phyloP scores from a whole-genome alignment of 805 yeast species.

The Dipodascopsis uninucleata region DNA sequence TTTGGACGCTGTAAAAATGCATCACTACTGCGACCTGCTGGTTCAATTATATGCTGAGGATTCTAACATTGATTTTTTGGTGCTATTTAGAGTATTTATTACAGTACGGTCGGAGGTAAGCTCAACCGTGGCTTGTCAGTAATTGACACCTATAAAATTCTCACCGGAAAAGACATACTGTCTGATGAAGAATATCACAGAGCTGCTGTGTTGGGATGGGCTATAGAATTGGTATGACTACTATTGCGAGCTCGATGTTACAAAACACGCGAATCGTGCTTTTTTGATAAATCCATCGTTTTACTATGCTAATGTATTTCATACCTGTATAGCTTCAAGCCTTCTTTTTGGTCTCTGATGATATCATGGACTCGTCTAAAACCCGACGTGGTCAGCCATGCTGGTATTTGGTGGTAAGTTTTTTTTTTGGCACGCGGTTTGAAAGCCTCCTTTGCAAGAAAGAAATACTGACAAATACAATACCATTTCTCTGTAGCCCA shows the following conservation, averaged over 20 bases:
- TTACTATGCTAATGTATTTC: not conserved
- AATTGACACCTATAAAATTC: constrained; percentile 81
- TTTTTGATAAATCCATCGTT: too few relatives aligned
- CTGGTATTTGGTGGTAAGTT: constrained; percentile 63
- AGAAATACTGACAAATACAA: not conserved
- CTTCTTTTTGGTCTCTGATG: constrained; percentile 94
- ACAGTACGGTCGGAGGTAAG: constrained; percentile 96
- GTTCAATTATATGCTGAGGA: constrained; percentile 1
- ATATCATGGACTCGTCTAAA: constrained; percentile 94
- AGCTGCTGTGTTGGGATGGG: constrained; percentile 91
- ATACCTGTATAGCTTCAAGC: constrained; percentile 59
- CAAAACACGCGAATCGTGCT: too few relatives aligned
- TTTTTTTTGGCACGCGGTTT: not conserved
- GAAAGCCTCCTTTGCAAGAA: not conserved
- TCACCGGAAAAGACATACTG: constrained; percentile 66
- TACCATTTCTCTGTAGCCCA: constrained; percentile 40
- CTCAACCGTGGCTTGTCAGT: constrained; percentile 94
- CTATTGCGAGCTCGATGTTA: too few relatives aligned
- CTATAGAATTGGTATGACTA: constrained; percentile 60
- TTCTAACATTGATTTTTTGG: not conserved
- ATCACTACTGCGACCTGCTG: constrained; percentile 2
- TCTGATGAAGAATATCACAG: constrained; percentile 67
- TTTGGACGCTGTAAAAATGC: not conserved
- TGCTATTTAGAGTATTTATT: constrained; percentile 48
- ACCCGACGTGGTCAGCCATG: constrained; percentile 99